Evolutionary conservation across 1,284 basidiomycete genomes (phyloP), one percentile per base, ranked within the genome.

Genomic region (Tremellales sp.): DNA sequence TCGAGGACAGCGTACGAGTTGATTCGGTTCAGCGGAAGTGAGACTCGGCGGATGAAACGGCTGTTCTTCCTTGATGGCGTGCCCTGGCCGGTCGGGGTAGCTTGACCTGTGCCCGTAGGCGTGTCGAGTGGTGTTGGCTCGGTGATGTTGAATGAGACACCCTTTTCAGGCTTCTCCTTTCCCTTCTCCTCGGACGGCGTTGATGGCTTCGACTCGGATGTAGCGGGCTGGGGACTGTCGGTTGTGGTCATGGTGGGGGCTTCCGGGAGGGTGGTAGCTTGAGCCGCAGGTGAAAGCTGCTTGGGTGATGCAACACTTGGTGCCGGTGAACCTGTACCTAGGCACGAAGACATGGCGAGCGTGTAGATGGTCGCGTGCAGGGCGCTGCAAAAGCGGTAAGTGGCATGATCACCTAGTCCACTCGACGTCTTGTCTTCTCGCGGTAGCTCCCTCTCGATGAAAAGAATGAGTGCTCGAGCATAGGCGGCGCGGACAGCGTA

Each of bases 341-440:
- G 76, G 12, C 78, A 76, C 0, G 82, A 77, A 1, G 84, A 81
- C 17, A 85, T 86, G 1, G 86, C 84, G 19, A 93, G 78, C 17
- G 85, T 82, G 65, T 86, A 94, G 7, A 85, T 58, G 57, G 87
- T 85, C 1, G 86, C 86, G 62, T 90, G 82, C 1, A 86, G 74
- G 19, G 86, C 85, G 57, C 89, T 81, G 35, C 90, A 78, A 60
- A 91, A 87, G 44, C 85, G 81, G 36, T 63, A 57, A 6, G 55
- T 57, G 46, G 59, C 48, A 25, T 56, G 42, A 53, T 71, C 61
- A 36, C 46, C 45, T 15, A 57, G 53, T 43, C 59, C 45, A 3
- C 54, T 52, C 11, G 22, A 22, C 3, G 23, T 35, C 24, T 58
- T 54, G 24, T 54, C 42, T 22, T 63, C 66, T 39, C 67, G 58